A percentile compares a stretch with the other conserved stretches of the same genome.
Conservation (phyloP, 2,329 filamentous ascomycete genomes). For the Sclerotinia glacialis region DNA sequence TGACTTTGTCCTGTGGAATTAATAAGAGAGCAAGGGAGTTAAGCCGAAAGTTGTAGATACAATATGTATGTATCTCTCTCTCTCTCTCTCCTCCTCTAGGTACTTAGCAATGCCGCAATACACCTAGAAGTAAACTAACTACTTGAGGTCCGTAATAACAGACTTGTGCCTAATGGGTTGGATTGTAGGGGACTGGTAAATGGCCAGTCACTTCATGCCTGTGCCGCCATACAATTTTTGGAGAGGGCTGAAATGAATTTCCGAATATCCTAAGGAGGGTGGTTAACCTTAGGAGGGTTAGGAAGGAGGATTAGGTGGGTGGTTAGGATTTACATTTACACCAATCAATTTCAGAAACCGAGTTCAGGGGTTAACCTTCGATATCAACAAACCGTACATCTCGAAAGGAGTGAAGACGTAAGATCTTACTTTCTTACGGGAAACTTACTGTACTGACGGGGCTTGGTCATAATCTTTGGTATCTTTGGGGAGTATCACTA, state of each 20-base stretch:
- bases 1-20: neutral
- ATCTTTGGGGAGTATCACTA: neutral
- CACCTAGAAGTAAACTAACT: neutral
- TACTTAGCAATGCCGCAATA: no score
- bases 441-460: neutral
- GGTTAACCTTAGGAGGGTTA: neutral
- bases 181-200: neutral
- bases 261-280: neutral
- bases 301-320: neutral
- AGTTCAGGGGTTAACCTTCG: slow-evolving; percentile 9
- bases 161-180: neutral
- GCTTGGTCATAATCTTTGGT: neutral
- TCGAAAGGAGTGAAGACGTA: neutral
- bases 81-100: no score
- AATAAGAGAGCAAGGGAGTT: neutral
- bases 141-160: no score
- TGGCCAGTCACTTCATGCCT: neutral
- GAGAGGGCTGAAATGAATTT: slow-evolving; percentile 1
- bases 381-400: slow-evolving; percentile 1
- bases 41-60: neutral
- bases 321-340: slow-evolving; percentile 5
- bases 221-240: neutral
- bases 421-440: neutral
- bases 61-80: no score
- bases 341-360: neutral